These are phyloP conservation scores for Atalantia buxifolia DNA, from an alignment of 345 rosid genomes.

Conservation along the genomic window DNA sequence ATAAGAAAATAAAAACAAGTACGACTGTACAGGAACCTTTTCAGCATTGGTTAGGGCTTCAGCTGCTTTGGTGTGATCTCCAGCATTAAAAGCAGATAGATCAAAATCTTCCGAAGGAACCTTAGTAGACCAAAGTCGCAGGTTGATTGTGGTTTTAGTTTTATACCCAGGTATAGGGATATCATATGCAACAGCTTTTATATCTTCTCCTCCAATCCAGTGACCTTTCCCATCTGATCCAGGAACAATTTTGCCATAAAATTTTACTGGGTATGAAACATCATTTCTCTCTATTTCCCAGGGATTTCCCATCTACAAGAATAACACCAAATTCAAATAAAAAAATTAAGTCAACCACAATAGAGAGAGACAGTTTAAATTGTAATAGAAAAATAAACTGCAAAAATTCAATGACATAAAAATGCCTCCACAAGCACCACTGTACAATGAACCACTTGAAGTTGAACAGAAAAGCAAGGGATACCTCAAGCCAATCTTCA, in stretches of 20 bases:
- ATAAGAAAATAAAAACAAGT: background rate
- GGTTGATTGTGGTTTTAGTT: slow-evolving; percentile 71
- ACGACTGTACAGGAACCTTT: slow-evolving; percentile 40
- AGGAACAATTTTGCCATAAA: slow-evolving; percentile 67
- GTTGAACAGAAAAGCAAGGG: slow-evolving; percentile 12
- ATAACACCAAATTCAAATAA: slow-evolving; percentile 13
- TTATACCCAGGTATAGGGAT: slow-evolving; percentile 83
- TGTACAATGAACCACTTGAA: background rate
- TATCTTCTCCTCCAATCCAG: slow-evolving; percentile 87
- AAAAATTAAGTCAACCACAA: background rate
- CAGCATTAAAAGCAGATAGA: slow-evolving; percentile 60
- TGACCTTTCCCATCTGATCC: slow-evolving; percentile 64
- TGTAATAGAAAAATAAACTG: background rate
- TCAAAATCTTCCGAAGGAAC: slow-evolving; percentile 66
- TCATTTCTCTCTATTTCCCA: slow-evolving; percentile 85
- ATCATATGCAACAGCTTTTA: slow-evolving; percentile 70
- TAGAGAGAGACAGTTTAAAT: background rate
- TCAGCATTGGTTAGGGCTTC: slow-evolving; percentile 68
- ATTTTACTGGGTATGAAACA: slow-evolving; percentile 67
- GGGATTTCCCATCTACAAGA: slow-evolving; percentile 72
- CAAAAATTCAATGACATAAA: background rate
- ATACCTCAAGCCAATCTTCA: slow-evolving; percentile 91
- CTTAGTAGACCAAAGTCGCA: slow-evolving; percentile 83
- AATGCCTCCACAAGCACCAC: background rate
- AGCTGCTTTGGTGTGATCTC: slow-evolving; percentile 66